phyloP scores from a whole-genome alignment of 2,329 filamentous ascomycete species.

The Ascosphaera apis region DNA sequence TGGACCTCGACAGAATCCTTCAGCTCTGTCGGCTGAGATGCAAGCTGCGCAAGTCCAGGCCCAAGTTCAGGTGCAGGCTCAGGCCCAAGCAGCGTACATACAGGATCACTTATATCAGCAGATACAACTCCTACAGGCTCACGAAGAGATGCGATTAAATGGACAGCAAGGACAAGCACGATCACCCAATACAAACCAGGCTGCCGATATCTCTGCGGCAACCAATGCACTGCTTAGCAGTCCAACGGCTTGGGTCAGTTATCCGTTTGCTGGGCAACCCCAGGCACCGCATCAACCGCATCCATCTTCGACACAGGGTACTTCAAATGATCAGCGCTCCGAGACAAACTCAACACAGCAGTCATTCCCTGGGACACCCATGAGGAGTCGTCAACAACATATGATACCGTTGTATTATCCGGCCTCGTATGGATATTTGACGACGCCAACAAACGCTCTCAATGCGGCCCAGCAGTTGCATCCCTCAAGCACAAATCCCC shows the following conservation, averaged over 20 bases:
- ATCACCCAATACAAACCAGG: no score
- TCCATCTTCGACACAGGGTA: no score
- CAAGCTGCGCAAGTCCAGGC: conserved; percentile 14
- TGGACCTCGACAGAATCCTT: conserved; percentile 5
- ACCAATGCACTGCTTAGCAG: no score
- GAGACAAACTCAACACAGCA: no score
- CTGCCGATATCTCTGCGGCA: no score
- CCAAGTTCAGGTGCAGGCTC: conserved; percentile 13
- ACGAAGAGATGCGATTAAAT: conserved; percentile 15
- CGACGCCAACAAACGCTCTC: background rate
- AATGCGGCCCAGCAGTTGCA: background rate
- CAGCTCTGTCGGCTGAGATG: conserved; percentile 14
- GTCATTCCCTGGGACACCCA: no score
- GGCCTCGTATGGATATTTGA: background rate
- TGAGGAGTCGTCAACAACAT: no score
- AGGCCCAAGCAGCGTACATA: conserved; percentile 24
- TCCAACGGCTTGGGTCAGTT: no score
- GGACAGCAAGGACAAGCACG: no score
- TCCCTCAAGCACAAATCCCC: background rate
- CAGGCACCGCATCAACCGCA: no score
- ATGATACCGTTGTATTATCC: background rate
- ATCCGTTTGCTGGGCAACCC: no score
- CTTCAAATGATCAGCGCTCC: no score
- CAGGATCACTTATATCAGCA: conserved; percentile 27
- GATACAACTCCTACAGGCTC: conserved; percentile 26